Evolutionary conservation across 1,139 yeast species (phyloP).

Genomic region (Yamadazyma buinensis): DNA sequence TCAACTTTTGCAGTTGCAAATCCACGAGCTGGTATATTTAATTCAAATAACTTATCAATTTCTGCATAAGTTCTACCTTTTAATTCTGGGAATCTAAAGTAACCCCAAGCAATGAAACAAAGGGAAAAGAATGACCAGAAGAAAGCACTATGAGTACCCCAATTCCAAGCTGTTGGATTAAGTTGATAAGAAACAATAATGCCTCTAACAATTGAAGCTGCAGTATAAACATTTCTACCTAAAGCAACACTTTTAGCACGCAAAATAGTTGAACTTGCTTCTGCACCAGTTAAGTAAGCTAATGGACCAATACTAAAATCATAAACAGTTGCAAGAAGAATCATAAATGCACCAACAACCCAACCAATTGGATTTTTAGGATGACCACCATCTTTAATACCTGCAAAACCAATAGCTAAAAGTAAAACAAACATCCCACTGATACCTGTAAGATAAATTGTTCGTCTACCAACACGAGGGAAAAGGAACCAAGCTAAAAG

Average conservation of each 20-base stretch:
- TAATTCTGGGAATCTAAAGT: constrained; percentile 20
- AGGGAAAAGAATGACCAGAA: constrained; percentile 35
- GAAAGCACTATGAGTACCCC: constrained; percentile 20
- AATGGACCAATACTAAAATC: constrained; percentile 19
- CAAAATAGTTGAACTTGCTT: constrained; percentile 18
- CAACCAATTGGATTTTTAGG: constrained; percentile 21
- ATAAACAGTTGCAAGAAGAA: constrained; percentile 19
- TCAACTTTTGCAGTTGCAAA: too few species aligned
- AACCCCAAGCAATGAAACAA: constrained; percentile 16
- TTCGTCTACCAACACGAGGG: constrained; percentile 24
- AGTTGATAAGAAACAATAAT: too few species aligned
- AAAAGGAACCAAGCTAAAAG: too few species aligned
- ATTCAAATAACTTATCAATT: constrained; percentile 17
- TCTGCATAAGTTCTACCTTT: constrained; percentile 19
- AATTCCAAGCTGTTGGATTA: constrained; percentile 17
- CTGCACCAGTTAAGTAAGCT: constrained; percentile 18
- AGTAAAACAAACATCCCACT: too few species aligned
- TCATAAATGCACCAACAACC: constrained; percentile 14
- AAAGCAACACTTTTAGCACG: constrained; percentile 20
- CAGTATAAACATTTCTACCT: constrained; percentile 16
- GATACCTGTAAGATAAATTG: constrained; percentile 23
- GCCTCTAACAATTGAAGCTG: constrained; percentile 18
- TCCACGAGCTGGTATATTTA: constrained; percentile 14
- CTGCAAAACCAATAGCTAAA: constrained; percentile 21
- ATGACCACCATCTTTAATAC: too few species aligned